These are phyloP conservation scores for Stagonosporopsis cucurbitacearum DNA, from an alignment of 2,329 filamentous ascomycete genomes.

Conservation along the genomic window DNA sequence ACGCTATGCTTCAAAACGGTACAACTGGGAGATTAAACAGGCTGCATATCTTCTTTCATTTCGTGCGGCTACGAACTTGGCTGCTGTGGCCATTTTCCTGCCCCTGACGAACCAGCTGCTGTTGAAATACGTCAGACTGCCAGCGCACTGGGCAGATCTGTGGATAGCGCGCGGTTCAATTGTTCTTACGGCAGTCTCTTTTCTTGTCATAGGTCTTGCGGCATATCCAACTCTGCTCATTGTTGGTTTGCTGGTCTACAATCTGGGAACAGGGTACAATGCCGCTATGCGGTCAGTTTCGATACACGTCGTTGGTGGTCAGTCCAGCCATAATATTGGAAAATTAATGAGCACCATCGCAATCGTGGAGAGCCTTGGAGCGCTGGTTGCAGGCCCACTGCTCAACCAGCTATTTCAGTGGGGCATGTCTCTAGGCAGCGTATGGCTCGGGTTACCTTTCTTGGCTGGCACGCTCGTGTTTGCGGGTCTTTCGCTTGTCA, in stretches of 20 bases:
- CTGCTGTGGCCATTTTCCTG: slow-evolving; percentile 55
- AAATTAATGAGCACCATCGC: slow-evolving; percentile 59
- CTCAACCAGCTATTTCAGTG: slow-evolving; percentile 56
- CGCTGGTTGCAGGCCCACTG: slow-evolving; percentile 55
- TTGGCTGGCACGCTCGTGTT: slow-evolving; percentile 35
- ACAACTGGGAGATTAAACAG: slow-evolving; percentile 56
- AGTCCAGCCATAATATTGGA: slow-evolving; percentile 53
- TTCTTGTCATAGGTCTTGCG: slow-evolving; percentile 56
- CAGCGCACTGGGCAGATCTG: slow-evolving; percentile 54
- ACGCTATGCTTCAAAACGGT: slow-evolving; percentile 61
- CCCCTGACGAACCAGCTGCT: slow-evolving; percentile 52
- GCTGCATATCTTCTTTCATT: slow-evolving; percentile 53
- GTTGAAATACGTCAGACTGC: slow-evolving; percentile 44
- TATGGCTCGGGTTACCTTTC: slow-evolving; percentile 58
- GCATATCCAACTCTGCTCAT: slow-evolving; percentile 52
- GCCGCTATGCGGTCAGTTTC: slow-evolving; percentile 56
- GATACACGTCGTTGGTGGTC: slow-evolving; percentile 56
- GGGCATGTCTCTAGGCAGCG: slow-evolving; percentile 54
- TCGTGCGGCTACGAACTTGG: slow-evolving; percentile 56
- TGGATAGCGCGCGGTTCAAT: slow-evolving; percentile 56
- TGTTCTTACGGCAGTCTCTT: slow-evolving; percentile 52
- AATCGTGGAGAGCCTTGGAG: slow-evolving; percentile 56
- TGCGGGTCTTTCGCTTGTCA: slow-evolving; percentile 33
- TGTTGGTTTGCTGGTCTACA: slow-evolving; percentile 55
- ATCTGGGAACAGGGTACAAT: slow-evolving; percentile 57